Base-by-base conservation (phyloP, 2,329 filamentous ascomycete genomes). In the Aureobasidium sp. region DNA sequence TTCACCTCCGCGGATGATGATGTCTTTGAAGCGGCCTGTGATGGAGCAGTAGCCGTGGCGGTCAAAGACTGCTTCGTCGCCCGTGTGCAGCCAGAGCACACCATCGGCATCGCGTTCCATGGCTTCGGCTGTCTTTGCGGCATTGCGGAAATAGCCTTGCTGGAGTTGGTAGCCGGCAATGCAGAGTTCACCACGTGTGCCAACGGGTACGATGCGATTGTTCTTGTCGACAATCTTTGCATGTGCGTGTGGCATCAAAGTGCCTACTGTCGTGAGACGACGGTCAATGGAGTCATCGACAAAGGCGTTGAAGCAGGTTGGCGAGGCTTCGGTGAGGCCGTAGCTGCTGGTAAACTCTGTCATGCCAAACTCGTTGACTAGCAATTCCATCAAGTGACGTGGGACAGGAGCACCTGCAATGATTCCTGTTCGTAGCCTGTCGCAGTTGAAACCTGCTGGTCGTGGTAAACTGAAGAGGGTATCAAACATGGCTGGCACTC, bases 401-500 rank as follows among this genome's bases (percentile, higher is more conserved):
- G 89, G 89, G 1, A 93, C 89, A 0, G 89, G 88, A 0, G 88
- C 87, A 0, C 90, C 90, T 0, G 89, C 89, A 48, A 91, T 87
- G 68, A 91, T 91, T 8, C 89, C 89, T 0, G 89, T 92, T 37
- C 89, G 81, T 20, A 92, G 79, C 17, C 63, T 62, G 27, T 60
- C 67, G 74, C 73, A 76, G 63, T 80, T 74, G 67, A 82, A 83
- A 17, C 74, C 70, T 3, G 68, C 66, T 0, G 80, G 80, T 61
- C 79, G 76, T n/a, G 77, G 76, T 1, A 81, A 69, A 42, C 74
- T 74, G 62, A 84, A 76, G 11, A 83, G 78, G 0, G 86, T 85
- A 70, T 91, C 88, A 73, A 91, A 91, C 90, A 93, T 93, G 62
- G 90, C 89, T 0, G 90, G 90, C 0, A 93, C 90, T 37, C 90